phyloP scores from a whole-genome alignment of 2,329 filamentous ascomycete species.

The Botrytis medusae region DNA sequence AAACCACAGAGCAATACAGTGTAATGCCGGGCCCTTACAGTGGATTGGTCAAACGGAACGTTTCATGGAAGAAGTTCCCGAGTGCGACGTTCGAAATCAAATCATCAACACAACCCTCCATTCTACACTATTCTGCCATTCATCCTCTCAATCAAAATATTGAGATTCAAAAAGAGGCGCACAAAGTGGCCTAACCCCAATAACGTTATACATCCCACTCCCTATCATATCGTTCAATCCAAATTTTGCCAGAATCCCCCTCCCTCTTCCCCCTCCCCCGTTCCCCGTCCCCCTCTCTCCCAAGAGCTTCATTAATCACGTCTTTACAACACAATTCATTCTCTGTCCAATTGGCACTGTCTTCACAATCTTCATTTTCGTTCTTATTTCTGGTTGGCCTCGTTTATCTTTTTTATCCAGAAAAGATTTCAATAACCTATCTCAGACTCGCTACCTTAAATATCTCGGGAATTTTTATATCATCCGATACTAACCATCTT shows the following conservation, averaged over 20 bases:
- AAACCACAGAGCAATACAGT: slow-evolving; percentile 11
- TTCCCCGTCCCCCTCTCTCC: background rate
- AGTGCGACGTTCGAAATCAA: slow-evolving; percentile 19
- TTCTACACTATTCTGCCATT: background rate
- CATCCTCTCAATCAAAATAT: slow-evolving; percentile 7
- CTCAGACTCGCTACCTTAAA: slow-evolving; percentile 14
- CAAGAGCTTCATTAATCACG: background rate
- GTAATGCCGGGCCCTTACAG: slow-evolving; percentile 21
- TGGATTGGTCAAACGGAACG: slow-evolving; percentile 22
- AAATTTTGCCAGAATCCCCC: background rate
- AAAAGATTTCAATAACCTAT: slow-evolving; percentile 23
- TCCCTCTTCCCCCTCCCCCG: background rate
- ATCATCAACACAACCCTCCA: slow-evolving; percentile 1
- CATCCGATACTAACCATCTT: slow-evolving; percentile 29
- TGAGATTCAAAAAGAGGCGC: slow-evolving; percentile 8
- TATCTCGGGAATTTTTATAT: slow-evolving; percentile 3
- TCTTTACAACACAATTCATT: background rate
- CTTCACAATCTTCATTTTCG: slow-evolving; percentile 12
- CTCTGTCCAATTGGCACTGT: slow-evolving; percentile 8
- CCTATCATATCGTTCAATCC: background rate
- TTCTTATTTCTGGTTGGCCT: slow-evolving; percentile 7
- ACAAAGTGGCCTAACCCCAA: slow-evolving; percentile 15
- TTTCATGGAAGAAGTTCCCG: slow-evolving; percentile 20
- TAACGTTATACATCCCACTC: slow-evolving; percentile 5
- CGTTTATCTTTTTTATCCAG: slow-evolving; percentile 9